Conservation (phyloP, 2,329 filamentous ascomycete species). For the Penicillium sp. region DNA sequence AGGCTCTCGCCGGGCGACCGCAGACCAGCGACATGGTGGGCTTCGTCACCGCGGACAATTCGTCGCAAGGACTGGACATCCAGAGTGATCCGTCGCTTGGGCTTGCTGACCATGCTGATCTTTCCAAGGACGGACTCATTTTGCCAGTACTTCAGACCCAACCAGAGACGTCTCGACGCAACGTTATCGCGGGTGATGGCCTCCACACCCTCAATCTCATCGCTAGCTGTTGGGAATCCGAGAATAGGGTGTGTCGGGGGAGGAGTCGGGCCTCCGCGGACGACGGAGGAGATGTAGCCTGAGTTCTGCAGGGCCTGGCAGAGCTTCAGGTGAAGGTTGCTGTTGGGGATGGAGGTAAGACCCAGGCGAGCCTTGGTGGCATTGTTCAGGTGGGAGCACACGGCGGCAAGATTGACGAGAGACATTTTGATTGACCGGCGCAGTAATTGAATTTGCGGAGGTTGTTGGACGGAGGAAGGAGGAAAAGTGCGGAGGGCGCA, state of each 20-base stretch:
- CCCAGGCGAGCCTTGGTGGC: constrained; percentile 79
- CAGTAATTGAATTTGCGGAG: constrained; percentile 22
- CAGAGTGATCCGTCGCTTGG: constrained; percentile 69
- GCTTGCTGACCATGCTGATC: constrained; percentile 68
- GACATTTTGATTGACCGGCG: constrained; percentile 55
- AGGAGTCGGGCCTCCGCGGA: constrained; percentile 66
- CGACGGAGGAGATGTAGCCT: constrained; percentile 78
- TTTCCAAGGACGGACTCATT: constrained; percentile 73
- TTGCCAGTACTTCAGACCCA: constrained; percentile 88
- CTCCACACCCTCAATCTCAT: constrained; percentile 42
- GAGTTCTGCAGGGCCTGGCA: constrained; percentile 75
- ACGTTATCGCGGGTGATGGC: constrained; percentile 69
- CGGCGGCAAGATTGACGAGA: constrained; percentile 71
- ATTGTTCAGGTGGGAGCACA: constrained; percentile 91
- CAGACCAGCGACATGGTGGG: constrained; percentile 68
- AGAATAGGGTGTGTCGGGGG: constrained; percentile 54
- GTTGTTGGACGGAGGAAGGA: not conserved
- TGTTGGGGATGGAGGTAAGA: constrained; percentile 77
- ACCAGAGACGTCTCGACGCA: constrained; percentile 73
- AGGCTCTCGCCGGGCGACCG: constrained; percentile 76
- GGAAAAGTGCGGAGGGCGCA: not conserved
- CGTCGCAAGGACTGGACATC: constrained; percentile 61
- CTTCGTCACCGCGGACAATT: constrained; percentile 67
- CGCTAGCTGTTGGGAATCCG: constrained; percentile 47
- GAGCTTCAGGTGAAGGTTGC: constrained; percentile 75